Evolutionary conservation across 768 basidiomycete species (phyloP), one percentile per base, ranked within the genome.

Genomic region (Stropharia rugosoannulata): DNA sequence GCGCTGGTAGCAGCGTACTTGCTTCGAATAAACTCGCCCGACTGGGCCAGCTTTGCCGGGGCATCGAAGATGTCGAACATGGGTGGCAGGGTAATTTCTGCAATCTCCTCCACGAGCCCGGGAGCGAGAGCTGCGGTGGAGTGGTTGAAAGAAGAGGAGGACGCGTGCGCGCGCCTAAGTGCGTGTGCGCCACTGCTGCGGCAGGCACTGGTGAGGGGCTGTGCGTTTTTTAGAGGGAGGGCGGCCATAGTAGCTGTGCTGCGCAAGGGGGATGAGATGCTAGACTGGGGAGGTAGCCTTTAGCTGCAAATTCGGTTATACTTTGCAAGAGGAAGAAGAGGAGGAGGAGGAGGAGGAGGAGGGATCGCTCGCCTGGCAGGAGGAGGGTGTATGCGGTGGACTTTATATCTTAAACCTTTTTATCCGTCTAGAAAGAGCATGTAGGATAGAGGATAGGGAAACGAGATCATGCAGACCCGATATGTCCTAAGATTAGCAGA

Each of bases 41-140:
- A 73, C 57, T 74, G 75, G 16, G 73, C 69, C 18, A 79, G 72
- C 29, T 66, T 67, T 35, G 67, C 66, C 1, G 80, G 78, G 19
- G 73, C 80, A 55, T 83, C 80, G 61, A 81, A 80, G 55, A 83
- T 80, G 63, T 82, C 81, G 57, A 78, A 74, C 46, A 80, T 78
- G 41, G 68, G 70, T 10, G 67, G 66, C 16, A 68, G 53, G 13
- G 59, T 62, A 19, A 68, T 63, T 50, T 70, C 69, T 44, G 69
- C 59, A 32, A 63, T 38, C 35, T 65, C 63, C 9, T 59, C 58
- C 49, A 35, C 59, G 47, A 10, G 65, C 39, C n/a, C 62, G 42
- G 36, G 63, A 60, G 41, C 66, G 57, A 22, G 22, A 22, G 22
- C 22, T 48, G 56, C 54, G 15, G 59, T 54, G n/a, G 65, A 64